phyloP scores from a whole-genome alignment of 306 rosid species.

The Hylodesmum podocarpum region DNA sequence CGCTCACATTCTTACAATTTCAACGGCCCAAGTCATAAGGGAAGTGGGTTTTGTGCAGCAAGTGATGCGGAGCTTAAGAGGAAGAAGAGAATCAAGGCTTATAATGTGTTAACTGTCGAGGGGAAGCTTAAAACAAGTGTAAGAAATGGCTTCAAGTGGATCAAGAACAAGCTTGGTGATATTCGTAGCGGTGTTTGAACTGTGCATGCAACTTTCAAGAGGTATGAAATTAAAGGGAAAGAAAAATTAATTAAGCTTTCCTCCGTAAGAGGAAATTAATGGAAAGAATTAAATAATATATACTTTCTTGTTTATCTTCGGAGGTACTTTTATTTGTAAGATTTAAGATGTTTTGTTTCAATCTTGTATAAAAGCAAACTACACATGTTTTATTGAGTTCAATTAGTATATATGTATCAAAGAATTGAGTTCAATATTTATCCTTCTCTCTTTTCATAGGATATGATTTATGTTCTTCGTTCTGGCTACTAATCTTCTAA shows the following conservation, averaged over 20 bases:
- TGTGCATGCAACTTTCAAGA: constrained; percentile 18
- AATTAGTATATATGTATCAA: neutral
- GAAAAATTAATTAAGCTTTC: neutral
- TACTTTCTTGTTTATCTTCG: neutral
- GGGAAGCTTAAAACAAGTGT: constrained; percentile 65
- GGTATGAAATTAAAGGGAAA: constrained; percentile 11
- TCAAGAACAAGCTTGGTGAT: constrained; percentile 72
- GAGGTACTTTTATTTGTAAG: neutral
- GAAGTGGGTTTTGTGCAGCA: constrained; percentile 51
- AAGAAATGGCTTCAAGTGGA: constrained; percentile 74
- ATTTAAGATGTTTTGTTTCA: neutral
- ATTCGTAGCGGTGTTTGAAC: constrained; percentile 40
- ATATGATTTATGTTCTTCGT: neutral
- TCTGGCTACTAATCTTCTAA: neutral
- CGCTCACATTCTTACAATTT: constrained; percentile 59
- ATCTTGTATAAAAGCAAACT: neutral
- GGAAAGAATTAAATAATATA: neutral
- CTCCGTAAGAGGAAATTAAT: too few species aligned
- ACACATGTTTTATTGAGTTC: neutral
- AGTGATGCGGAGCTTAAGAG: constrained; percentile 69
- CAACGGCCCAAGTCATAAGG: constrained; percentile 62
- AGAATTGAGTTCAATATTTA: neutral
- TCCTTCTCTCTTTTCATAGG: neutral
- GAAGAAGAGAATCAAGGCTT: constrained; percentile 74
- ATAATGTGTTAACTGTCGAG: constrained; percentile 55